phyloP scores from a whole-genome alignment of 2,329 filamentous ascomycete species.

The Xylaria sp. region DNA sequence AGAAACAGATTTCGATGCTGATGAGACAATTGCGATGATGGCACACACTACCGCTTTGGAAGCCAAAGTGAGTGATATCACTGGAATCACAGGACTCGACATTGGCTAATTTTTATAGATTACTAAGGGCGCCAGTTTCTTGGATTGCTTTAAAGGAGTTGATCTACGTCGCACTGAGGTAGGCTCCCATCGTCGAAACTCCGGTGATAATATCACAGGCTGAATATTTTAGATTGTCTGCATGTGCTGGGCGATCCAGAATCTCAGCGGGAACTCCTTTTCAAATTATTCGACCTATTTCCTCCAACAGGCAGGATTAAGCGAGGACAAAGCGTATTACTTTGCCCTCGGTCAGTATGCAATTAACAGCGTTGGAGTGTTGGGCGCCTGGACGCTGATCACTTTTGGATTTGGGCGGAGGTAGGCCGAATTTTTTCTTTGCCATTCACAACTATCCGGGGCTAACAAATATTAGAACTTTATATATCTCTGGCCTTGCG shows the following conservation, averaged over 20 bases:
- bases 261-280: constrained; percentile 70
- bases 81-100: neutral
- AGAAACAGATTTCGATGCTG: constrained; percentile 79
- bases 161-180: constrained; percentile 83
- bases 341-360: constrained; percentile 73
- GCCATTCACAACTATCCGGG: constrained; percentile 46
- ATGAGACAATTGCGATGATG: constrained; percentile 93
- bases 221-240: constrained; percentile 61
- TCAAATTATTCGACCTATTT: constrained; percentile 74
- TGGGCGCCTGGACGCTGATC: constrained; percentile 86
- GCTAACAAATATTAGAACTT: constrained; percentile 54
- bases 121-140: constrained; percentile 77
- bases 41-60: constrained; percentile 86
- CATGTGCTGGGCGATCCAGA: constrained; percentile 72
- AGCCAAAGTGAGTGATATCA: constrained; percentile 55
- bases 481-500: constrained; percentile 81
- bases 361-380: constrained; percentile 82
- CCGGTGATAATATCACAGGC: constrained; percentile 2
- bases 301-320: constrained; percentile 67
- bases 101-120: constrained; percentile 57
- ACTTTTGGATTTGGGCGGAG: constrained; percentile 78
- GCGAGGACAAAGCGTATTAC: constrained; percentile 62
- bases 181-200: constrained; percentile 39
- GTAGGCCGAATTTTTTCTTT: constrained; percentile 27
- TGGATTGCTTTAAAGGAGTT: constrained; percentile 84